These are phyloP conservation scores for Naegleria lovaniensis DNA, from an alignment of 208 protist genomes.

Conservation along the genomic window DNA sequence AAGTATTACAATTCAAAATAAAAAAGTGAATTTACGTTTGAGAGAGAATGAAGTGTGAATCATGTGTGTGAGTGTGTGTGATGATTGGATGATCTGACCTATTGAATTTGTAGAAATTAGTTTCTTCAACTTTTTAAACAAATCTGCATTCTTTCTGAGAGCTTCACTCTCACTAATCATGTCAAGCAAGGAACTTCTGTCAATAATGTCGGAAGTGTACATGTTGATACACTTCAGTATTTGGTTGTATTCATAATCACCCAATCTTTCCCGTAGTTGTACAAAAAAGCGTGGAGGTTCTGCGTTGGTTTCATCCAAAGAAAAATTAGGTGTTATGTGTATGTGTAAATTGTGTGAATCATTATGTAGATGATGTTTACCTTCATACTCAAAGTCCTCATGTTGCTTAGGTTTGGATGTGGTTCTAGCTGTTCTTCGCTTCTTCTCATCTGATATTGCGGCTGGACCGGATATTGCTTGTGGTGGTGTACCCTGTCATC, in stretches of 20 bases:
- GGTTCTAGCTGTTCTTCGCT: background rate
- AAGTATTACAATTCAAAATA: background rate
- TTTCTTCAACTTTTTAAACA: constrained; percentile 13
- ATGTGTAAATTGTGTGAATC: background rate
- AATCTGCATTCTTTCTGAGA: constrained; percentile 19
- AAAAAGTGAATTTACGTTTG: constrained; percentile 5
- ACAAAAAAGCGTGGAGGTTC: background rate
- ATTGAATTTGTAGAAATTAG: constrained; percentile 12
- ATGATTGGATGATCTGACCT: constrained; percentile 16
- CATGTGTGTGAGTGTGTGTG: background rate
- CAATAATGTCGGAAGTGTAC: background rate
- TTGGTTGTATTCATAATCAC: background rate
- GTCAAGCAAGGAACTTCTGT: background rate
- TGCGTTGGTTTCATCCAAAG: background rate
- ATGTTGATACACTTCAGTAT: background rate
- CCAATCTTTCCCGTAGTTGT: background rate
- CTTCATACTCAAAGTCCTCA: background rate
- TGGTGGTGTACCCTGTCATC: background rate
- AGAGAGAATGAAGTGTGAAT: background rate
- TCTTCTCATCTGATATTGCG: background rate
- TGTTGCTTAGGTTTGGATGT: background rate
- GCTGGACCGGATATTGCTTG: too few species aligned
- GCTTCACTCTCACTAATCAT: background rate
- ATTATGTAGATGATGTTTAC: background rate
- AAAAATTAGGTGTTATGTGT: background rate